Conservation (phyloP, 2,329 filamentous ascomycete species). For the Penicillium rolfsii region DNA sequence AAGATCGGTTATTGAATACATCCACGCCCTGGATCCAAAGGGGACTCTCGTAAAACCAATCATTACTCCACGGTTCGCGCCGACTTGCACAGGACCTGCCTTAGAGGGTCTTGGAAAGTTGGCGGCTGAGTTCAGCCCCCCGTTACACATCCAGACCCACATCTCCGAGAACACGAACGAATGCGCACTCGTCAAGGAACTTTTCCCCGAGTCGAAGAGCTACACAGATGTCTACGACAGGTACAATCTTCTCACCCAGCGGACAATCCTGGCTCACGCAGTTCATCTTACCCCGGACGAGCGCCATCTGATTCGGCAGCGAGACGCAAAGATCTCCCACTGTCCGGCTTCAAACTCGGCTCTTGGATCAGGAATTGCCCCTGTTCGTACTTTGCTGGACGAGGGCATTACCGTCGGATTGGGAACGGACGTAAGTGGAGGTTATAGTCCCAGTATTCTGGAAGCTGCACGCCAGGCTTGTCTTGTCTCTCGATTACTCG, state of each 20-base stretch:
- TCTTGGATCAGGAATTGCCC: conserved; percentile 76
- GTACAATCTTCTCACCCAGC: conserved; percentile 67
- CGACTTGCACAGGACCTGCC: conserved; percentile 56
- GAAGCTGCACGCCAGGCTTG: conserved; percentile 81
- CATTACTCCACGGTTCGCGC: conserved; percentile 70
- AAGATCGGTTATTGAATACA: conserved; percentile 64
- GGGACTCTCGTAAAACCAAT: conserved; percentile 70
- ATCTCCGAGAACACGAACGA: conserved; percentile 82
- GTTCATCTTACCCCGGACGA: conserved; percentile 74
- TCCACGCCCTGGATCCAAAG: conserved; percentile 67
- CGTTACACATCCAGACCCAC: conserved; percentile 75
- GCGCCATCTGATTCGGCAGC: conserved; percentile 62
- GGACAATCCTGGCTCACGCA: conserved; percentile 83
- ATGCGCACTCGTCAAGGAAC: conserved; percentile 66
- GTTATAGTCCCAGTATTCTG: conserved; percentile 79
- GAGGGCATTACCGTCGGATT: conserved; percentile 78
- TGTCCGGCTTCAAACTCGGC: conserved; percentile 81
- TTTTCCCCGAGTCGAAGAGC: conserved; percentile 66
- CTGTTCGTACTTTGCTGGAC: conserved; percentile 73
- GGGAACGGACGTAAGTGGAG: conserved; percentile 89
- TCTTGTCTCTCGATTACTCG: conserved; percentile 74
- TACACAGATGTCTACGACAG: conserved; percentile 83
- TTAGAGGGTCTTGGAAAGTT: conserved; percentile 68
- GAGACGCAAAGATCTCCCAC: conserved; percentile 73
- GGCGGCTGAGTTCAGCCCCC: conserved; percentile 64